Percentiles rank a stretch among this genome's conserved stretches.
phyloP scores from a whole-genome alignment of 352 stramenopile species.

The Plasmopara muralis region DNA sequence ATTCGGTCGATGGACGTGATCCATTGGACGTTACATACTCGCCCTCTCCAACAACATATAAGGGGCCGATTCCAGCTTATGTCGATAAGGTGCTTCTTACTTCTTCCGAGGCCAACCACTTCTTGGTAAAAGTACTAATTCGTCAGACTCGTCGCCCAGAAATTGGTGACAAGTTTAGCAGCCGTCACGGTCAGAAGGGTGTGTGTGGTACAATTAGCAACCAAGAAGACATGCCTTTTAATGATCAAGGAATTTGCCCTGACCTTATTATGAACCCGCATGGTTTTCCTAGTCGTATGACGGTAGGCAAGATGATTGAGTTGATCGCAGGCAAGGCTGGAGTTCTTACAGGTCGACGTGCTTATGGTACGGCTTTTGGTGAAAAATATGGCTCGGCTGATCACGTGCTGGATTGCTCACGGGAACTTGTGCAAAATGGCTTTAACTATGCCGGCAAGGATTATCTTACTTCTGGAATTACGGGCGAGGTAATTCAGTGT shows the following conservation, averaged over 20 bases:
- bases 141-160: constrained; percentile 94
- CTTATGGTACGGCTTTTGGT: constrained; percentile 98
- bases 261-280: constrained; percentile 99
- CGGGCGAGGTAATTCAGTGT: constrained; percentile 95
- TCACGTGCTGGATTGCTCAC: constrained; percentile 84
- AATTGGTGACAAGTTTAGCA: constrained; percentile 99
- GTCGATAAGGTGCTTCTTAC: constrained; percentile 99
- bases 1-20: constrained; percentile 71
- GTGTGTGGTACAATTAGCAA: constrained; percentile 96
- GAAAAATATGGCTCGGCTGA: constrained; percentile 97
- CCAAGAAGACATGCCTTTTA: constrained; percentile 99
- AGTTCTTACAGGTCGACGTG: constrained; percentile 92
- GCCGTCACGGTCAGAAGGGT: constrained; percentile 99
- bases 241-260: constrained; percentile 95
- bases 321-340: constrained; percentile 97
- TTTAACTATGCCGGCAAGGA: constrained; percentile 99
- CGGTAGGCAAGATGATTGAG: constrained; percentile 99
- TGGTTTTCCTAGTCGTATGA: constrained; percentile 99
- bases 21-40: constrained; percentile 77
- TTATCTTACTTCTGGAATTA: constrained; percentile 91
- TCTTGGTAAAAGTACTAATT: constrained; percentile 97
- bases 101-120: constrained; percentile 96
- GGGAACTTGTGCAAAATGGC: constrained; percentile 94
- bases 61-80: constrained; percentile 91
- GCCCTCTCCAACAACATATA: constrained; percentile 91